These are phyloP conservation scores for Talaromyces pinophilus DNA, from an alignment of 2,329 filamentous ascomycete genomes.

Conservation along the genomic window DNA sequence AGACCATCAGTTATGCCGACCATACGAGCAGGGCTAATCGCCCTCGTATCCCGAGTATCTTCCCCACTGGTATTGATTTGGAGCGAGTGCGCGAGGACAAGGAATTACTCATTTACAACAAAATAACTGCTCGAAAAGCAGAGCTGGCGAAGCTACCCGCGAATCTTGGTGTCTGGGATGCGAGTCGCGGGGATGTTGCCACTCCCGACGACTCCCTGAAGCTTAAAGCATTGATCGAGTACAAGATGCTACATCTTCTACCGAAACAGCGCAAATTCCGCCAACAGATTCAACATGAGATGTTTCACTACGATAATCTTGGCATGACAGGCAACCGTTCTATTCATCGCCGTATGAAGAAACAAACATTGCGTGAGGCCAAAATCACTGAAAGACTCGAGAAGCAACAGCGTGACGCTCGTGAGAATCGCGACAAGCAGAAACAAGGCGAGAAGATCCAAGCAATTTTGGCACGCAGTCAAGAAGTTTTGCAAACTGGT, in stretches of 20 bases:
- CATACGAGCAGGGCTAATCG: slow-evolving; percentile 76
- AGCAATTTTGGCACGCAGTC: slow-evolving; percentile 78
- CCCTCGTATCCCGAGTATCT: slow-evolving; percentile 79
- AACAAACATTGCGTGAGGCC: slow-evolving; percentile 91
- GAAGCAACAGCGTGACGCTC: slow-evolving; percentile 96
- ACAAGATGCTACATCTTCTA: slow-evolving; percentile 86
- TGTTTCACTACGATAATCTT: slow-evolving; percentile 93
- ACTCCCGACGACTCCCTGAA: slow-evolving; percentile 80
- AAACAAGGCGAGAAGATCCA: slow-evolving; percentile 91
- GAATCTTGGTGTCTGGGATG: slow-evolving; percentile 85
- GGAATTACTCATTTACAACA: slow-evolving; percentile 85
- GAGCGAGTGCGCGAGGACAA: slow-evolving; percentile 83
- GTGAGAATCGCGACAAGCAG: slow-evolving; percentile 96
- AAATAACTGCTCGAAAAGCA: slow-evolving; percentile 78
- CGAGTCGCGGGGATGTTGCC: slow-evolving; percentile 65
- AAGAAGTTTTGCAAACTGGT: slow-evolving; percentile 71
- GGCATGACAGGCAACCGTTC: slow-evolving; percentile 96
- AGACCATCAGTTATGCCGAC: slow-evolving; percentile 73
- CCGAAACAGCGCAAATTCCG: slow-evolving; percentile 84
- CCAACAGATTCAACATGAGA: slow-evolving; percentile 82
- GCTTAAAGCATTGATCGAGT: slow-evolving; percentile 87
- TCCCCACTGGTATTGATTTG: slow-evolving; percentile 84
- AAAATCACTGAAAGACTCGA: slow-evolving; percentile 98
- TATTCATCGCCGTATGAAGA: slow-evolving; percentile 91
- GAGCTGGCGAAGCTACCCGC: slow-evolving; percentile 82